Conservation (phyloP, 305 asterid species). For the Petunia hybrid region DNA sequence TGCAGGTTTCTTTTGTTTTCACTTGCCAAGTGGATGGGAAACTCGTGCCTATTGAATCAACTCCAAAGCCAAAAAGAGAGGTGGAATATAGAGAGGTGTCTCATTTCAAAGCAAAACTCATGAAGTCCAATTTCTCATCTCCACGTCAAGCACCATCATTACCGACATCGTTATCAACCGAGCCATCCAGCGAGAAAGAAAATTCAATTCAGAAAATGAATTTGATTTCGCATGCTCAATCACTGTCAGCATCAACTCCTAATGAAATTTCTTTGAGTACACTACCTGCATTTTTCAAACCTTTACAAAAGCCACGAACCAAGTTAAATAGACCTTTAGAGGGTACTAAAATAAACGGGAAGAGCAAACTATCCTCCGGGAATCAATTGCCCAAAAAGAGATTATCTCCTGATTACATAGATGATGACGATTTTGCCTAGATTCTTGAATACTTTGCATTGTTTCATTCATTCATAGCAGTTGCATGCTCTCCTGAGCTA, state of each 20-base stretch:
- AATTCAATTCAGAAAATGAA: conserved; percentile 43
- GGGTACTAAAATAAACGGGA: conserved; percentile 48
- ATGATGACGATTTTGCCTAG: conserved; percentile 73
- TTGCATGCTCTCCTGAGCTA: background rate
- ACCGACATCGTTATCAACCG: background rate
- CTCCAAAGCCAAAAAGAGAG: conserved; percentile 44
- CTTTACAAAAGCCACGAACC: conserved; percentile 52
- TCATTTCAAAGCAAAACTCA: conserved; percentile 29
- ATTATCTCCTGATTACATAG: conserved; percentile 47
- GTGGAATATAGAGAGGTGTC: conserved; percentile 29
- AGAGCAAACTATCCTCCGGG: conserved; percentile 45
- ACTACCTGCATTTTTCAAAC: conserved; percentile 48
- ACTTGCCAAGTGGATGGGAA: conserved; percentile 92
- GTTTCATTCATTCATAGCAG: background rate
- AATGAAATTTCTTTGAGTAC: conserved; percentile 41
- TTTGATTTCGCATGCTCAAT: conserved; percentile 45
- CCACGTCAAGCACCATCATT: conserved; percentile 29
- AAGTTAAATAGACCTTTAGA: conserved; percentile 56
- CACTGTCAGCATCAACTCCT: conserved; percentile 44
- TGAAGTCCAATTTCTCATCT: conserved; percentile 43
- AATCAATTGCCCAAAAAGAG: conserved; percentile 57
- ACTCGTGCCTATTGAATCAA: conserved; percentile 86
- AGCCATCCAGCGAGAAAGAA: conserved; percentile 40
- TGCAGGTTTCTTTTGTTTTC: conserved; percentile 95
- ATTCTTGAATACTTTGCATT: conserved; percentile 35